These are phyloP conservation scores for Tuber melanosporum DNA, from an alignment of 495 filamentous ascomycete species.

Conservation along the genomic window DNA sequence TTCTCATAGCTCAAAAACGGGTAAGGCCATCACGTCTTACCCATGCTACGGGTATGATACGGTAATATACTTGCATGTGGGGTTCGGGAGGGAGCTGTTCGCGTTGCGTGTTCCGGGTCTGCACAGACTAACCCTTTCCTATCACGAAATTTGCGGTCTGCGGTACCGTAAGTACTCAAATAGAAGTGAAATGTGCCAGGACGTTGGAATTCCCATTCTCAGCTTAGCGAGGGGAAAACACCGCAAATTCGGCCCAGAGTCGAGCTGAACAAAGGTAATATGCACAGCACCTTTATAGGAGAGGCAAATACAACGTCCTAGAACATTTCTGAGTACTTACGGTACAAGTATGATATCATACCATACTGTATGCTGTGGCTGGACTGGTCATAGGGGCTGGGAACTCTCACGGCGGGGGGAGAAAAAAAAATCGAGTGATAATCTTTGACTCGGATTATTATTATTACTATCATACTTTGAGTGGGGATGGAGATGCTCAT, in stretches of 20 bases:
- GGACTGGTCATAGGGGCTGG: background rate
- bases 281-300: too few relatives aligned
- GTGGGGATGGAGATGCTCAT: background rate
- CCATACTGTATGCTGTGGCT: background rate
- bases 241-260: too few relatives aligned
- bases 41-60: background rate
- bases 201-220: too few relatives aligned
- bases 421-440: background rate
- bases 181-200: too few relatives aligned
- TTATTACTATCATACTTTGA: too few relatives aligned
- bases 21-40: background rate
- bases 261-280: too few relatives aligned
- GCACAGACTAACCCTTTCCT: background rate
- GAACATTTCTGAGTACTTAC: too few relatives aligned
- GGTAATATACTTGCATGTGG: background rate
- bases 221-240: too few relatives aligned
- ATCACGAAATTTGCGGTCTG: background rate
- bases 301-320: too few relatives aligned
- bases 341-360: too few relatives aligned
- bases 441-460: background rate
- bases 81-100: background rate
- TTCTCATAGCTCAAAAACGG: background rate
- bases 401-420: background rate
- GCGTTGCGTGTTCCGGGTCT: background rate
- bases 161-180: too few relatives aligned